Conservation (phyloP, 306 rosid species). For the Amphicarpaea edgeworthii region DNA sequence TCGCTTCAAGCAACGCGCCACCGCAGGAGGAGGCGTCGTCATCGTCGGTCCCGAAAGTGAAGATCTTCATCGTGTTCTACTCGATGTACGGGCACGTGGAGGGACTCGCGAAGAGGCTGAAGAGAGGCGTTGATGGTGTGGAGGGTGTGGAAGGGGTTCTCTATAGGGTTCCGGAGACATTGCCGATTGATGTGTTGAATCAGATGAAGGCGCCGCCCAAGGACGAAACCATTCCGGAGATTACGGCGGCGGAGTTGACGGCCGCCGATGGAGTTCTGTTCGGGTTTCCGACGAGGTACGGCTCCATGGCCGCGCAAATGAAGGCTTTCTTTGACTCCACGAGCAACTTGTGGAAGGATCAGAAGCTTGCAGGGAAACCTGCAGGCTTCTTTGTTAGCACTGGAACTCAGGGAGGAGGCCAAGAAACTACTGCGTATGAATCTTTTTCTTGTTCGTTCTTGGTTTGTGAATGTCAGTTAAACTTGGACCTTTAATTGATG, state of each 20-base stretch:
- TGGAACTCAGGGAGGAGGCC: slow-evolving; percentile 99
- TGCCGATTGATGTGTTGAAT: slow-evolving; percentile 67
- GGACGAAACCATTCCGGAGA: slow-evolving; percentile 69
- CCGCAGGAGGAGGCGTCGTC: slow-evolving; percentile 24
- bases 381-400: slow-evolving; percentile 94
- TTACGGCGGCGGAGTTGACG: slow-evolving; percentile 65
- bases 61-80: slow-evolving; percentile 81
- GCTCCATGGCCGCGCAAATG: slow-evolving; percentile 97
- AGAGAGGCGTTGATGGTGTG: slow-evolving; percentile 84
- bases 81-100: slow-evolving; percentile 98
- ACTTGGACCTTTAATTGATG: neutral
- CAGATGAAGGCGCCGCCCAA: slow-evolving; percentile 79
- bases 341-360: slow-evolving; percentile 83
- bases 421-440: slow-evolving; percentile 95
- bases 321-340: slow-evolving; percentile 94
- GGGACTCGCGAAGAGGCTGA: slow-evolving; percentile 74
- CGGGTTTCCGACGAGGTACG: slow-evolving; percentile 94
- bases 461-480: neutral
- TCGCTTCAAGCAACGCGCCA: slow-evolving; percentile 37
- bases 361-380: slow-evolving; percentile 93
- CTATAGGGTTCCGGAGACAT: slow-evolving; percentile 86
- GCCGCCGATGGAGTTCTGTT: slow-evolving; percentile 83
- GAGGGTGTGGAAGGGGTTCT: slow-evolving; percentile 80
- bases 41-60: slow-evolving; percentile 48
- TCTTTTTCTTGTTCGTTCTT: neutral